Percentiles rank a stretch among this genome's conserved stretches.
phyloP scores from a whole-genome alignment of 768 basidiomycete genomes.

The Lanmaoa rubissima region DNA sequence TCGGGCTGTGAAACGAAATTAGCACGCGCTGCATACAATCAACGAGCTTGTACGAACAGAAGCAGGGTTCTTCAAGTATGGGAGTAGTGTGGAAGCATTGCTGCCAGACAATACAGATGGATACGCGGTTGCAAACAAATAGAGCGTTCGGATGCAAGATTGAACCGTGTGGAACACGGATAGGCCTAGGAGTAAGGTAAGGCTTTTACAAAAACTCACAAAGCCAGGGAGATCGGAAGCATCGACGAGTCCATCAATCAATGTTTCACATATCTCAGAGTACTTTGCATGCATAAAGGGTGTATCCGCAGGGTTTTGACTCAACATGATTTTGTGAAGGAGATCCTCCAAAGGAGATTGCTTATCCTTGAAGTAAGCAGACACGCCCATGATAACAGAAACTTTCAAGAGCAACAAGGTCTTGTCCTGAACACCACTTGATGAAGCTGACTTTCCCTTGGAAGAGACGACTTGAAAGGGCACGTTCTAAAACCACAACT shows the following conservation, averaged over 20 bases:
- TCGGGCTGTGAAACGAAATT: slow-evolving; percentile 52
- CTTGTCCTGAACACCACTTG: slow-evolving; percentile 46
- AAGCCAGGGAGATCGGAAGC: slow-evolving; percentile 77
- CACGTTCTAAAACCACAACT: slow-evolving; percentile 75
- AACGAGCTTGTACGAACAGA: slow-evolving; percentile 49
- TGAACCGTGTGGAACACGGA: slow-evolving; percentile 58
- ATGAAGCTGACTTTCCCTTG: slow-evolving; percentile 37
- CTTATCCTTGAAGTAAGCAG: slow-evolving; percentile 77
- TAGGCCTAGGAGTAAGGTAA: neutral
- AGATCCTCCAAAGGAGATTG: slow-evolving; percentile 84
- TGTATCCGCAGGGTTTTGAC: slow-evolving; percentile 60
- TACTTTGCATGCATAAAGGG: slow-evolving; percentile 63
- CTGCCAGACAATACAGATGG: slow-evolving; percentile 80
- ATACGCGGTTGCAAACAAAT: slow-evolving; percentile 78
- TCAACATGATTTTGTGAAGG: slow-evolving; percentile 76
- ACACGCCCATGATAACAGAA: slow-evolving; percentile 80
- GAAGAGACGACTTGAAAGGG: slow-evolving; percentile 31
- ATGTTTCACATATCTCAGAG: slow-evolving; percentile 73
- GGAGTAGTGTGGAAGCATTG: slow-evolving; percentile 82
- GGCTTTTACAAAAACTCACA: slow-evolving; percentile 40
- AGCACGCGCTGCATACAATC: neutral
- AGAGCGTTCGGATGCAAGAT: slow-evolving; percentile 82
- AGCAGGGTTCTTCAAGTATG: slow-evolving; percentile 82
- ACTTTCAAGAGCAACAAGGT: slow-evolving; percentile 61
- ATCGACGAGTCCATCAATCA: slow-evolving; percentile 90